phyloP scores from a whole-genome alignment of 2,329 filamentous ascomycete genomes.

The Pseudogymnoascus sp. region DNA sequence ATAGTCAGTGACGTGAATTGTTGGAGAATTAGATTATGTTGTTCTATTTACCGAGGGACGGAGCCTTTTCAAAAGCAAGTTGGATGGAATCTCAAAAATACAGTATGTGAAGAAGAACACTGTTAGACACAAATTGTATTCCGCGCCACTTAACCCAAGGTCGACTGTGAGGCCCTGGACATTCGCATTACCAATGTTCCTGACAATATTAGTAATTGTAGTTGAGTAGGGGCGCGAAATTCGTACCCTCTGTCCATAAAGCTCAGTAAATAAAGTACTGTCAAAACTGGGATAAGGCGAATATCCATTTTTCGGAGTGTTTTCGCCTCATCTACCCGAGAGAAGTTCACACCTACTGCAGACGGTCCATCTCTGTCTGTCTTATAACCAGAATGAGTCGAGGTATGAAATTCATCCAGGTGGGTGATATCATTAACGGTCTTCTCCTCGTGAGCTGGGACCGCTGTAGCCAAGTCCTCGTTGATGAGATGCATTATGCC shows the following conservation, averaged over 20 bases:
- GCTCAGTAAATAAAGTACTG: slow-evolving; percentile 12
- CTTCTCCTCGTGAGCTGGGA: too few species aligned
- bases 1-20: too few species aligned
- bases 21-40: slow-evolving; percentile 22
- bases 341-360: not conserved
- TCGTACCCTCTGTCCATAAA: slow-evolving; percentile 50
- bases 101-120: slow-evolving; percentile 52
- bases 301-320: slow-evolving; percentile 12
- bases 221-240: slow-evolving; percentile 45
- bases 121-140: slow-evolving; percentile 27
- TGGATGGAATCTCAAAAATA: slow-evolving; percentile 52
- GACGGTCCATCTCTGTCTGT: too few species aligned
- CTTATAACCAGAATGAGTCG: too few species aligned
- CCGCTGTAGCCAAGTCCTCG: too few species aligned
- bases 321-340: not conserved
- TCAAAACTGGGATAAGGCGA: slow-evolving; percentile 13
- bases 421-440: too few species aligned
- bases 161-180: slow-evolving; percentile 48
- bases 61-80: slow-evolving; percentile 55
- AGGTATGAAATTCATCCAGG: too few species aligned
- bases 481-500: too few species aligned
- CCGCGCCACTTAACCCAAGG: slow-evolving; percentile 42
- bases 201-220: slow-evolving; percentile 28
- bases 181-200: slow-evolving; percentile 53
- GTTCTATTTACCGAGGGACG: slow-evolving; percentile 23